Conservation (phyloP, 257 asterid genomes). For the Nicotiana sylvestris region DNA sequence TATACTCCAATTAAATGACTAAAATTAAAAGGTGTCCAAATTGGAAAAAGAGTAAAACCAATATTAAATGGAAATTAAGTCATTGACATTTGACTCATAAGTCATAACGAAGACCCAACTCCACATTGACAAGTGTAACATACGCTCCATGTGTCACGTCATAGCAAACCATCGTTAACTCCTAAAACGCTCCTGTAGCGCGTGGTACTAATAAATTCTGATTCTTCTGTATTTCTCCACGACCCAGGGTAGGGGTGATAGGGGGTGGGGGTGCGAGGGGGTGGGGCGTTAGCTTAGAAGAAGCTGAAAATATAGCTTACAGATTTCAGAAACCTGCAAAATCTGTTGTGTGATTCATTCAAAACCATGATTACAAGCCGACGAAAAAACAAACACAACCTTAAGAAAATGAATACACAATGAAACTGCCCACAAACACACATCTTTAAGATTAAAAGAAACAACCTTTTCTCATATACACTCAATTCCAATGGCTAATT, state of each 20-base stretch:
- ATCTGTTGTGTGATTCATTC: slow-evolving; percentile 18
- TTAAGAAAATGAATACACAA: slow-evolving; percentile 22
- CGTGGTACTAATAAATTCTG: not conserved
- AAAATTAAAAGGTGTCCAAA: not conserved
- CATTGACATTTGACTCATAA: not conserved
- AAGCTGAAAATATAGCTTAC: not conserved
- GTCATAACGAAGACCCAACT: not conserved
- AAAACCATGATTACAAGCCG: slow-evolving; percentile 27
- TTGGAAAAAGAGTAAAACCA: not conserved
- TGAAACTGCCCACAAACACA: slow-evolving; percentile 10
- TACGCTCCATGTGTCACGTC: not conserved
- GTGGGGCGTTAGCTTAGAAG: not conserved
- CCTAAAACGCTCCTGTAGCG: not conserved
- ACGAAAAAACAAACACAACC: slow-evolving; percentile 25
- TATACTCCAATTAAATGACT: not conserved
- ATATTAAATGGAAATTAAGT: not conserved
- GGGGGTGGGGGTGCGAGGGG: too few relatives aligned
- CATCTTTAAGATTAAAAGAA: not conserved
- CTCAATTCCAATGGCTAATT: slow-evolving; percentile 48
- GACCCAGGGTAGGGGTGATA: not conserved
- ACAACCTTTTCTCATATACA: not conserved
- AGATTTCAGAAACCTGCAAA: slow-evolving; percentile 20
- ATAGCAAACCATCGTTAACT: not conserved
- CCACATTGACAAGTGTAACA: not conserved
- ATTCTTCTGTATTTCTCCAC: not conserved